Evolutionary conservation across 1,284 basidiomycete species (phyloP).

Genomic region (Puccinia horiana): DNA sequence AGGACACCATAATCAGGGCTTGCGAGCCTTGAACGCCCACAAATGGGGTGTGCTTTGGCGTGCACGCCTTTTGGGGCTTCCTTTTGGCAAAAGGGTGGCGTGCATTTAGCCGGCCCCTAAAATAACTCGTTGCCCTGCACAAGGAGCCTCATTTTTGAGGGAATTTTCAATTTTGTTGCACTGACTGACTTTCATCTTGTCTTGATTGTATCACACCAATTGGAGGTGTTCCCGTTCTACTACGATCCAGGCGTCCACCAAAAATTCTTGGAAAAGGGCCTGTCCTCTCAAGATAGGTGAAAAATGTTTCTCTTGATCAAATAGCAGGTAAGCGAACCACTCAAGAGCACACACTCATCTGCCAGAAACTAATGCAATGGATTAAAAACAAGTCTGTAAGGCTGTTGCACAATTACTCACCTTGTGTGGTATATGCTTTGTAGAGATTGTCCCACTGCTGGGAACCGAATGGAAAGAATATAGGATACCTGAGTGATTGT

Average conservation of each 20-base stretch:
- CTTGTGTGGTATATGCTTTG: background rate
- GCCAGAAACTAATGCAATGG: background rate
- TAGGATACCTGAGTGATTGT: constrained; percentile 8
- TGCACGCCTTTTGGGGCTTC: too few species aligned
- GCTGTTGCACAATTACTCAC: background rate
- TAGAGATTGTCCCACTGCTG: constrained; percentile 10
- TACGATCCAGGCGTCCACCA: background rate
- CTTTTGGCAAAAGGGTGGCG: too few species aligned
- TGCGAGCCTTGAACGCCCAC: too few species aligned
- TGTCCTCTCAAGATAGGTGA: background rate
- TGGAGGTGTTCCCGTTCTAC: background rate
- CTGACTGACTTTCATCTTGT: background rate
- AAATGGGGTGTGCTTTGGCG: too few species aligned
- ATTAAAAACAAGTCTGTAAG: background rate
- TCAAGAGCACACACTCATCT: background rate
- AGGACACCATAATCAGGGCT: too few species aligned
- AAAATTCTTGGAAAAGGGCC: background rate
- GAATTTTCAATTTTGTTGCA: background rate
- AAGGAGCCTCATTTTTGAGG: background rate
- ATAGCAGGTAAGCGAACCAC: constrained; percentile 11
- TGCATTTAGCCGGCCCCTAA: too few species aligned
- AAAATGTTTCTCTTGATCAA: background rate
- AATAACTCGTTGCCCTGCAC: constrained; percentile 54
- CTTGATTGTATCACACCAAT: background rate
- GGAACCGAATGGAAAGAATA: background rate